Conservation (phyloP, 1,139 yeast genomes). For the Yamadazyma friedrichii region DNA sequence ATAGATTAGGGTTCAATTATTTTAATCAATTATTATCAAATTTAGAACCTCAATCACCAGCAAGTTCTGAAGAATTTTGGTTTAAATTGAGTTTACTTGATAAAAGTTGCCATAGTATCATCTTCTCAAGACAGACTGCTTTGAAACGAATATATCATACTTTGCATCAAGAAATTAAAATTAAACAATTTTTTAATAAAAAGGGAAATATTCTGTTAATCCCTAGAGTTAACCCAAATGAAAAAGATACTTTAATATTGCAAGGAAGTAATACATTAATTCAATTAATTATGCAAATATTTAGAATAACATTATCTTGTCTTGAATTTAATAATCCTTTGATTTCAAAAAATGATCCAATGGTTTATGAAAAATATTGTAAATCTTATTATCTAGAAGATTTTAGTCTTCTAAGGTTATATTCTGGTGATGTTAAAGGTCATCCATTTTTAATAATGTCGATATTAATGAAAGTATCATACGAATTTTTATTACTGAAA, state of each 20-base stretch:
- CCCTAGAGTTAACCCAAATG: neutral
- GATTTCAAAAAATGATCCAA: constrained; percentile 5
- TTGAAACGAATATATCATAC: constrained; percentile 12
- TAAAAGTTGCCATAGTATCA: constrained; percentile 18
- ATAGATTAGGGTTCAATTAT: constrained; percentile 15
- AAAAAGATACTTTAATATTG: constrained; percentile 6
- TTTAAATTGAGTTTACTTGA: constrained; percentile 25
- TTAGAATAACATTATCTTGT: constrained; percentile 9
- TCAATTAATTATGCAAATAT: constrained; percentile 7
- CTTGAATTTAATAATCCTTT: constrained; percentile 12
- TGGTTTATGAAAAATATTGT: constrained; percentile 11
- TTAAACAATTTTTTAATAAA: constrained; percentile 6
- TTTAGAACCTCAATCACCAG: neutral
- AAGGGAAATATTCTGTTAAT: neutral
- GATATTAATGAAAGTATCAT: constrained; percentile 21
- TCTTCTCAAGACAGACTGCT: constrained; percentile 13
- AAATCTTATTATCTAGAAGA: constrained; percentile 23
- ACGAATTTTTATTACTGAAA: constrained; percentile 17
- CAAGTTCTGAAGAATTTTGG: constrained; percentile 24
- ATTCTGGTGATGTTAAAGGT: constrained; percentile 25
- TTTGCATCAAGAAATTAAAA: constrained; percentile 11
- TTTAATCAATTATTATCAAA: constrained; percentile 5
- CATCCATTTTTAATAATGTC: constrained; percentile 22
- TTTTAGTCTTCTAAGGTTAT: constrained; percentile 26
- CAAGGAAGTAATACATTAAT: constrained; percentile 5